Evolutionary conservation across 768 basidiomycete genomes (phyloP), one percentile per base, ranked within the genome.

Genomic region (Zangia roseola): DNA sequence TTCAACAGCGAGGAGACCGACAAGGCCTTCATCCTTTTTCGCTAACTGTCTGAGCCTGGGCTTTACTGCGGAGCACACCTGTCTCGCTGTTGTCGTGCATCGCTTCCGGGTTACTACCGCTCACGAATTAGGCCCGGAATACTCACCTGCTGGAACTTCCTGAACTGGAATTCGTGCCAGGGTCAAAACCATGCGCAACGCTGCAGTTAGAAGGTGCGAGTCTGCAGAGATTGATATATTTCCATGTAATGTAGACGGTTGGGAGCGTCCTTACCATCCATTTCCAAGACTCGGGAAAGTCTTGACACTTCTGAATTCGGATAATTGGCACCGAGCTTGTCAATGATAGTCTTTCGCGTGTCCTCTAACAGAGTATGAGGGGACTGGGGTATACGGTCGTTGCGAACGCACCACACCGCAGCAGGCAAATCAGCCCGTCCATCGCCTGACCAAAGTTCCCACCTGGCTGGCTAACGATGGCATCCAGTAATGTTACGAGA

Each of bases 1-100:
- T 20, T 62, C 59, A 2, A 59, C 57, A 13, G 62, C 56, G 4
- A 63, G 50, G 19, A 47, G 48, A 30, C 62, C 59, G 19, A 64
- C 33, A 6, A 52, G 34, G 23, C 43, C 17, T 1, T 47, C 45
- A 2, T 48, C 2, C 12, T 40, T 59, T 30, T 10, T 26, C 4
- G 60, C 57, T n/a, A 63, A 31, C 26, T 53, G 20, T 24, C 37
- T 49, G 21, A 63, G 33, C 30, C 56, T 54, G 7, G 51, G 43
- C 20, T 42, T 59, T 23, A 64, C 54, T 6, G 1, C 1, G 4
- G 9, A 8, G 20, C 51, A 60, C 8, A 36, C 39, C 14, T 1
- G 10, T 28, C 10, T 43, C 12, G 36, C 53, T 45, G 20, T 39
- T 7, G 6, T 14, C 17, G n/a, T 24, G 25, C 24, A 25, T 37